These are phyloP conservation scores for Globisporangium perplexum DNA, from an alignment of 352 stramenopile genomes.

Conservation along the genomic window DNA sequence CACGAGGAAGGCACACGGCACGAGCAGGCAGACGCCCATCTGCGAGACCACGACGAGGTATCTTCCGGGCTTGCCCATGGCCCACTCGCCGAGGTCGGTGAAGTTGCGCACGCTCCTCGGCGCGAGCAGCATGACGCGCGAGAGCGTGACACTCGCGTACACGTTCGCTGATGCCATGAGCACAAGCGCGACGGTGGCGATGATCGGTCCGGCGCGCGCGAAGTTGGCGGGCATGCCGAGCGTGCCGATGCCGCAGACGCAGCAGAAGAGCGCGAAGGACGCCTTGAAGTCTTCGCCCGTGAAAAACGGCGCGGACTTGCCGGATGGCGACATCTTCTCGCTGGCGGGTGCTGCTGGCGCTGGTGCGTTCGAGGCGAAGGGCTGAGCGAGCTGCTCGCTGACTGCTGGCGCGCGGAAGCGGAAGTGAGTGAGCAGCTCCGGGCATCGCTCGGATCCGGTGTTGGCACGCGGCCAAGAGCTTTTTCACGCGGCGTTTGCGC, in stretches of 20 bases:
- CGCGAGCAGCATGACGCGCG: constrained; percentile 39
- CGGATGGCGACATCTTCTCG: too few relatives aligned
- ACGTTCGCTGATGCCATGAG: constrained; percentile 53
- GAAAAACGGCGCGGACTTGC: too few relatives aligned
- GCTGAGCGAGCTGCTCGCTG: neutral
- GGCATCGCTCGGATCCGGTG: neutral
- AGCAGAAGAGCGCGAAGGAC: constrained; percentile 41
- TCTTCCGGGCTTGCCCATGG: constrained; percentile 30
- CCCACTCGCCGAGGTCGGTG: constrained; percentile 40
- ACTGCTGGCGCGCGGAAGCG: neutral
- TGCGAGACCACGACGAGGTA: constrained; percentile 33
- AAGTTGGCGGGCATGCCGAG: constrained; percentile 55
- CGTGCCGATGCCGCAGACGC: constrained; percentile 51
- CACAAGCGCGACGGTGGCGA: constrained; percentile 30
- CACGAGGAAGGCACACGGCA: constrained; percentile 44
- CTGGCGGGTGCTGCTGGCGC: too few relatives aligned
- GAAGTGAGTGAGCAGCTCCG: neutral
- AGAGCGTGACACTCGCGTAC: constrained; percentile 33
- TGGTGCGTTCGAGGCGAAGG: too few relatives aligned
- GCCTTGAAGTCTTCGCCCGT: constrained; percentile 29
- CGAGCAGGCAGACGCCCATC: constrained; percentile 35
- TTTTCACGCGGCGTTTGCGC: constrained; percentile 10
- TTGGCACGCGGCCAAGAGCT: constrained; percentile 2
- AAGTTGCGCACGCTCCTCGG: constrained; percentile 40
- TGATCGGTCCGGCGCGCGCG: constrained; percentile 33